Conservation (phyloP, 208 protist species). For the Leishmania turanica region DNA sequence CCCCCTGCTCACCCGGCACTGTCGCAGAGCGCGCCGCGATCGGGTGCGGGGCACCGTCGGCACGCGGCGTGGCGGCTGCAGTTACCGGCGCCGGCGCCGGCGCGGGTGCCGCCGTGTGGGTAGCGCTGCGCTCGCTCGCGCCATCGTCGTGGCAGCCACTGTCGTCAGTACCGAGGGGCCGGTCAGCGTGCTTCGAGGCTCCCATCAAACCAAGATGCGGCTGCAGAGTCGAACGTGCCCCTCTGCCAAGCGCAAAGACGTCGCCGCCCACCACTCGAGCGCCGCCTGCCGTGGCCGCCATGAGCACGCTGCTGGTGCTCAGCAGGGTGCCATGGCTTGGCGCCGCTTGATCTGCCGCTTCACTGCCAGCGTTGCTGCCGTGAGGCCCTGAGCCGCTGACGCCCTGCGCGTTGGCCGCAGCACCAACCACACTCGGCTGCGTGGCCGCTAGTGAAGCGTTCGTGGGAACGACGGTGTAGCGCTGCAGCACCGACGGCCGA, state of each 20-base stretch:
- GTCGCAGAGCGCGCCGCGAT: not conserved
- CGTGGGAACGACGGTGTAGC: constrained; percentile 19
- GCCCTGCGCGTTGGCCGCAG: not conserved
- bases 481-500: constrained; percentile 24
- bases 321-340: not conserved
- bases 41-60: not conserved
- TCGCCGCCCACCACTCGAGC: constrained; percentile 5
- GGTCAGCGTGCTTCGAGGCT: not conserved
- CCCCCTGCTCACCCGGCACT: not conserved
- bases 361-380: not conserved
- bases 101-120: not conserved
- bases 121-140: not conserved
- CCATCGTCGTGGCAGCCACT: not conserved
- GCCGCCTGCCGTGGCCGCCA: not conserved
- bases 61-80: not conserved
- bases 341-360: not conserved
- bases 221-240: not conserved
- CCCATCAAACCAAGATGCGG: not conserved
- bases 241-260: constrained; percentile 24
- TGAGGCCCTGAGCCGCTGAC: not conserved
- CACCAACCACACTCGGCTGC: not conserved
- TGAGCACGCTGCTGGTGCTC: constrained; percentile 8
- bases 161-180: not conserved
- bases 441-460: not conserved
- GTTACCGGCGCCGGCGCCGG: not conserved